Base-by-base conservation (phyloP, 208 protist genomes). In the Wallacemonas sp. region DNA sequence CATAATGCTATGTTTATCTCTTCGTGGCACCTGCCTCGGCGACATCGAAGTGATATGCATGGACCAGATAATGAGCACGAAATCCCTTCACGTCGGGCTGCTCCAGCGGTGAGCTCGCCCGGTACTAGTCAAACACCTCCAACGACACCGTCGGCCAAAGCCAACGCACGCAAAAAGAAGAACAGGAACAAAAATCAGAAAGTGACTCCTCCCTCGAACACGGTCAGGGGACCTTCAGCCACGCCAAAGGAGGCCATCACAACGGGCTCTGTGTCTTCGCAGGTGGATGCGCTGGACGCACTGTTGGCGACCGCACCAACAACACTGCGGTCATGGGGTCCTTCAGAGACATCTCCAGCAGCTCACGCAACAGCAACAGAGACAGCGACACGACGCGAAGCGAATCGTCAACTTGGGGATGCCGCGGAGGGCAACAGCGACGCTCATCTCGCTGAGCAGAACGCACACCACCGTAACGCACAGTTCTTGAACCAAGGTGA, bases 401-500 rank as follows among this genome's bases (percentile, higher is more conserved):
- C n/a, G n/a, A n/a, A n/a, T n/a, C n/a, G n/a, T n/a, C n/a, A n/a
- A n/a, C n/a, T n/a, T n/a, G n/a, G n/a, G n/a, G n/a, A n/a, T n/a
- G n/a, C n/a, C n/a, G n/a, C n/a, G n/a, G n/a, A n/a, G n/a, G n/a
- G n/a, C n/a, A n/a, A n/a, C n/a, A n/a, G n/a, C n/a, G n/a, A n/a
- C n/a, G n/a, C n/a, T n/a, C n/a, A n/a, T n/a, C n/a, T n/a, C n/a
- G n/a, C n/a, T n/a, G 30, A 42, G 30, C 51, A 27, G 26, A 9
- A 19, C 38, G 38, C 22, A 2, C 56, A 49, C n/a, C 39, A 47
- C 4, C 56, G 56, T 39, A 62, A 45, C 14, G 56, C 21, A 28
- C 39, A 62, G 36, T 17, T 30, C n/a, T 21, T 67, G n/a, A 55
- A 55, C 26, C 8, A 44, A 9, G 62, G 62, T 17, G 62, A 58